phyloP scores from a whole-genome alignment of 768 basidiomycete species.

The Collybia mongolica region DNA sequence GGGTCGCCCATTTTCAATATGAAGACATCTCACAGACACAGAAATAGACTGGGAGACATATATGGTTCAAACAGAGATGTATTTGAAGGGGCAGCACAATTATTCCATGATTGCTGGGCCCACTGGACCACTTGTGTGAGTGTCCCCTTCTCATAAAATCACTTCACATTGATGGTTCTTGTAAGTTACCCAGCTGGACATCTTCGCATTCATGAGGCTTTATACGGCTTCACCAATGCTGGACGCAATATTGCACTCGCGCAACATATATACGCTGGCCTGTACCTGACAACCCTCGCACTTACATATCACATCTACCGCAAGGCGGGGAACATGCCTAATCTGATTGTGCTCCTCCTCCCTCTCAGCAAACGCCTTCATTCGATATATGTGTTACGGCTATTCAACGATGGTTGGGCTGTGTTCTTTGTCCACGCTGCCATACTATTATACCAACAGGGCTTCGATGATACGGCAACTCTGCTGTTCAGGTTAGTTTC shows the following conservation, averaged over 20 bases:
- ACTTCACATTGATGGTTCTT: slow-evolving; percentile 1
- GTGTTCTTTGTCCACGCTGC: slow-evolving; percentile 64
- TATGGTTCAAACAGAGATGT: slow-evolving; percentile 81
- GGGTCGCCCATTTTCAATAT: slow-evolving; percentile 4
- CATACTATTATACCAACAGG: slow-evolving; percentile 61
- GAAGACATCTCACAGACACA: slow-evolving; percentile 61
- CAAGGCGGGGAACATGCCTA: slow-evolving; percentile 58
- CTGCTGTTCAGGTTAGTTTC: slow-evolving; percentile 69
- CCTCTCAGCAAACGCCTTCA: slow-evolving; percentile 91
- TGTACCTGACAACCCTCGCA: slow-evolving; percentile 70
- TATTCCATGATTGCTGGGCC: slow-evolving; percentile 84
- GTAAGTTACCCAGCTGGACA: slow-evolving; percentile 93
- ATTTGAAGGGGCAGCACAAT: slow-evolving; percentile 77
- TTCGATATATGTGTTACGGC: slow-evolving; percentile 85
- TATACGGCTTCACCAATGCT: slow-evolving; percentile 61
- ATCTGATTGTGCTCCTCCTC: slow-evolving; percentile 70
- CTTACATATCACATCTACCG: slow-evolving; percentile 71
- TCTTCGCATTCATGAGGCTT: slow-evolving; percentile 73
- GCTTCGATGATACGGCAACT: slow-evolving; percentile 60
- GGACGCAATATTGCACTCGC: slow-evolving; percentile 61
- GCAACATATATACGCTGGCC: slow-evolving; percentile 73
- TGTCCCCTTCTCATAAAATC: slow-evolving; percentile 1
- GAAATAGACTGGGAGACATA: slow-evolving; percentile 99
- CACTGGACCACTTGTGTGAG: slow-evolving; percentile 91
- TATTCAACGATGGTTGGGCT: slow-evolving; percentile 97